Base-by-base conservation (phyloP, 768 basidiomycete species). In the Tylopilus felleus region DNA sequence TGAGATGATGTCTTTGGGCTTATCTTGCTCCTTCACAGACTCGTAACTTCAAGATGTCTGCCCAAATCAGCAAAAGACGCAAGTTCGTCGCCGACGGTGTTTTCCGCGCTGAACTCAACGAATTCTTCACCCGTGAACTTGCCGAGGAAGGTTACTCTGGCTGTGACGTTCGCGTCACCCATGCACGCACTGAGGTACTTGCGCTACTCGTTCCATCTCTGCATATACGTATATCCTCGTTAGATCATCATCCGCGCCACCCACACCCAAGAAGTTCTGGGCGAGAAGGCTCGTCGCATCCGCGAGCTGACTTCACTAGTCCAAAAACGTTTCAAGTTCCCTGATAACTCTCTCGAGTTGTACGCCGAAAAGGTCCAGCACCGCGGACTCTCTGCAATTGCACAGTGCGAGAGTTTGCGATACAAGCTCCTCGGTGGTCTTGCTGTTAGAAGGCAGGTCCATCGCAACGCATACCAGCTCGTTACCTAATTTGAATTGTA, bases 401-500 rank as follows among this genome's bases (percentile, higher is more conserved):
- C 97, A 33, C 97, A 99, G 74, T 98, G 96, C 77, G 97, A 99
- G 80, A 90, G 86, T 64, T 83, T 99, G 76, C 81, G 95, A 65
- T 98, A 99, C 86, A 99, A 99, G 77, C 87, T 99, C 63, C 90
- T 99, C 61, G 96, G 96, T 75, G 97, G 97, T 76, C 93, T 99
- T 65, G 97, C 97, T 69, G 95, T 98, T 71, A 90, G 97, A 72
- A 88, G 96, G 94, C 92, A 71, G 50, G 87, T 64, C 41, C 33
- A 51, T 38, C 19, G 51, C 22, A n/a, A 29, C 39, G 8, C 16
- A 10, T 31, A 27, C 21, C 22, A 16, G 29, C 7, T 33, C 43
- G 29, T 38, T 0, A 45, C 51, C 52, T 58, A 1, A 51, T 29
- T 39, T 50, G 23, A 22, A 41, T 54, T 31, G 51, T 31, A 93